These are phyloP conservation scores for Sonneratia caseolaris DNA, from an alignment of 345 rosid species.

Conservation along the genomic window DNA sequence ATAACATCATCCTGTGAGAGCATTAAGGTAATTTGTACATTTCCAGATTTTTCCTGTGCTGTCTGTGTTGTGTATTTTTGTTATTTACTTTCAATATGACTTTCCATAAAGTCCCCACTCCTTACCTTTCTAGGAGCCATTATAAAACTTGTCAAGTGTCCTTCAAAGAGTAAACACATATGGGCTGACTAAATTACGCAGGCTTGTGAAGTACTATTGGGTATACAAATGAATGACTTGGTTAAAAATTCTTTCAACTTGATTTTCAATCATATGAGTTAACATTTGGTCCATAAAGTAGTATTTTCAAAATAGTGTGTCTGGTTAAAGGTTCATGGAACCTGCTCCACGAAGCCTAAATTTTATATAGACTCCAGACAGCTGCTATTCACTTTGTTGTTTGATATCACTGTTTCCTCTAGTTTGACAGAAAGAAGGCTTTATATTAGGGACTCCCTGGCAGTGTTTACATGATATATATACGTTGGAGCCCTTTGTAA, in stretches of 20 bases:
- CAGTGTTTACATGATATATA: not conserved
- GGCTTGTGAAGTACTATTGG: not conserved
- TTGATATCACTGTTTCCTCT: not conserved
- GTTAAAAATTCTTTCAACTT: not conserved
- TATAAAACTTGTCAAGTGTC: no score
- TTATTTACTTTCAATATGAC: not conserved
- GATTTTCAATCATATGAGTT: not conserved
- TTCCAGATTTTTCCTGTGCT: not conserved
- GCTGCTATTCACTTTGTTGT: not conserved
- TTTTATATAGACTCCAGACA: not conserved
- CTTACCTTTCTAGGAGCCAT: not conserved
- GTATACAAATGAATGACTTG: not conserved
- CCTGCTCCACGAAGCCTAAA: not conserved
- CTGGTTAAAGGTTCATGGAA: not conserved
- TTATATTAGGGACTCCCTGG: not conserved
- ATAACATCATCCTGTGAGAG: conserved; percentile 87
- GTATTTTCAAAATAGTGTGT: not conserved
- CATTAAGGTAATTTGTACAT: conserved; percentile 46
- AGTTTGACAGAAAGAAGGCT: not conserved
- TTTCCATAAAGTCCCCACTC: not conserved
- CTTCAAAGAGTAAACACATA: not conserved
- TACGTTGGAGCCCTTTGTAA: not conserved
- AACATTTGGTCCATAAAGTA: not conserved
- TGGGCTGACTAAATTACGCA: not conserved
- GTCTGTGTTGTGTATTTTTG: not conserved